A percentile compares a stretch with the other conserved stretches of the same genome.
These are phyloP conservation scores for Monilinia fructigena DNA, from an alignment of 2,329 filamentous ascomycete species.

Conservation along the genomic window DNA sequence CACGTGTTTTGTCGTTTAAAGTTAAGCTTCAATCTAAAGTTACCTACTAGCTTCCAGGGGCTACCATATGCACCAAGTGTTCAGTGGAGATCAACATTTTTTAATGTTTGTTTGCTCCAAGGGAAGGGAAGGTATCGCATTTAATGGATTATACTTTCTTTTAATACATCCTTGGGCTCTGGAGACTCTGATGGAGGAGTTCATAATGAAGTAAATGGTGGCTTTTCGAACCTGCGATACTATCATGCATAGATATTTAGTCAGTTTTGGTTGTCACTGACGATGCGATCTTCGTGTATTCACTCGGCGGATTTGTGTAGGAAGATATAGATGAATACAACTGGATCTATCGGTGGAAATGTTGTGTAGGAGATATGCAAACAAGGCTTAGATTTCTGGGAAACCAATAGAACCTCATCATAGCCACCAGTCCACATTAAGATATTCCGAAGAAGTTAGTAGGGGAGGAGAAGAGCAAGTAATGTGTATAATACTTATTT, in stretches of 20 bases:
- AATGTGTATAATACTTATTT: neutral
- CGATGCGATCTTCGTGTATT: neutral
- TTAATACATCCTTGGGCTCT: neutral
- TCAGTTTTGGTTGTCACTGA: neutral
- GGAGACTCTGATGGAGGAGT: neutral
- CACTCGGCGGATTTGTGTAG: neutral
- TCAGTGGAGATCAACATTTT: neutral
- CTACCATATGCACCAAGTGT: neutral
- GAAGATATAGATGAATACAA: neutral
- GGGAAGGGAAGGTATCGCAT: neutral
- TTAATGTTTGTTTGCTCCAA: neutral
- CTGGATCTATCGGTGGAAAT: conserved; percentile 14
- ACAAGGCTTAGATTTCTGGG: conserved; percentile 8
- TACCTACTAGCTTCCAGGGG: neutral
- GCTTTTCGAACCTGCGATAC: neutral
- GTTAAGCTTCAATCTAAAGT: neutral
- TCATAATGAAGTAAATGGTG: neutral
- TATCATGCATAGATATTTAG: neutral
- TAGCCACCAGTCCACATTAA: conserved; percentile 16
- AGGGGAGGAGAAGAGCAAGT: neutral
- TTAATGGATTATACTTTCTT: neutral
- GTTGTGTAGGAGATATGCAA: conserved; percentile 5
- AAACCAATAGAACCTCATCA: conserved; percentile 2
- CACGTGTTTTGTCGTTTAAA: conserved; percentile 9
- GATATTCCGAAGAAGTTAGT: neutral